Base-by-base conservation (phyloP, 352 stramenopile species). In the Pythium volutum region DNA sequence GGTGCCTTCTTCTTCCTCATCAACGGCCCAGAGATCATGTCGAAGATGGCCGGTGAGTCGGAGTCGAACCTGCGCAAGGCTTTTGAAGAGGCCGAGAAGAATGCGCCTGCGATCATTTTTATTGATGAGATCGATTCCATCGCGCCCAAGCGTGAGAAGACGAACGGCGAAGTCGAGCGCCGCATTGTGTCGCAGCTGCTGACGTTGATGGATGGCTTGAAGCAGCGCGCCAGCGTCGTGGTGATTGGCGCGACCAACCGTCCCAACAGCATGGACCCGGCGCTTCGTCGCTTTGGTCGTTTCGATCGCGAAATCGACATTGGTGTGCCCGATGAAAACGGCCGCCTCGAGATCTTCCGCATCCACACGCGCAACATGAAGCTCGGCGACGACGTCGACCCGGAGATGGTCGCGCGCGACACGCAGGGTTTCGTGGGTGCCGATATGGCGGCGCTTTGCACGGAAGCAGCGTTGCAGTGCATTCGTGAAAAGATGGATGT, bases 331-430 rank as follows among this genome's bases (percentile, higher is more conserved):
- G 97, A 99, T 68, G 97, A 99, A 73, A 99, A 99, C 71, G 97
- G 97, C 2, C 89, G 98, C 59, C 76, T 99, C 2, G 97, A 99
- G 77, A 98, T 99, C 39, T 99, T 99, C 81, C 91, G 97, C 52
- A 99, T 99, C 73, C 97, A 99, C 77, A 99, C 97, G 33, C 89
- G 96, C 50, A 99, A 99, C 81, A 99, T 99, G 97, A 99, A 99
- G 81, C 77, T 99, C 25, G 96, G 98, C 64, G 96, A 99, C 54
- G 96, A 99, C 75, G 97, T 99, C 1, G 97, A 99, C 80, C 95
- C 96, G 2, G 96, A 99, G 74, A 62, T 90, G 26, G 98, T 99
- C 76, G 97, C 97, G 12, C 88, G 95, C 51, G 96, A 99, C 69
- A 99, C 97, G 20, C 97, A 99, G 76, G 97, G 98, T 65, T 99